Conservation (phyloP, 2,329 filamentous ascomycete genomes). For the Ophidiomyces ophidiicola region DNA sequence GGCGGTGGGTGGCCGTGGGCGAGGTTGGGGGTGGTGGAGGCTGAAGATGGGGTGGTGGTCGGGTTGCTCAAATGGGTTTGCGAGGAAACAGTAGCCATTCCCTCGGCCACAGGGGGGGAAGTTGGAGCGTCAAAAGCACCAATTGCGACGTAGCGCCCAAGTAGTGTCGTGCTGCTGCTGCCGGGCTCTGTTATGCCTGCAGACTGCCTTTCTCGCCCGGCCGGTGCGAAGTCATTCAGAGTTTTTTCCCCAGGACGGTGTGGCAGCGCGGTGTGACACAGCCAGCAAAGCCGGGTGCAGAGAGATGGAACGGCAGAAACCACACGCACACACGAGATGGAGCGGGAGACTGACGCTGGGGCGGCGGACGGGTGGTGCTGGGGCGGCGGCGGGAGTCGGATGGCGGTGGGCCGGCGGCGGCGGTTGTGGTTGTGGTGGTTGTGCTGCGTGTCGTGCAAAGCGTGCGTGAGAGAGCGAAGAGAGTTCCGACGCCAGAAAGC, state of each 20-base stretch:
- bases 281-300: neutral
- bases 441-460: no score
- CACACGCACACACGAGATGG: neutral
- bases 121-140: conserved; percentile 1
- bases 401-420: neutral
- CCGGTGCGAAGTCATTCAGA: conserved; percentile 2
- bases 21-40: conserved; percentile 5
- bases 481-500: conserved; percentile 7
- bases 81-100: conserved; percentile 10
- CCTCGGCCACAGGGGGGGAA: conserved; percentile 6
- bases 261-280: neutral
- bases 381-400: neutral
- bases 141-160: conserved; percentile 1
- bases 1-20: conserved; percentile 16
- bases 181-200: neutral
- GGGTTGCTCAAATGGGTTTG: conserved; percentile 4
- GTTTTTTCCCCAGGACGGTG: conserved; percentile 5
- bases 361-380: neutral
- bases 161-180: neutral
- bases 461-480: neutral
- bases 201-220: neutral
- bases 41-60: conserved; percentile 6
- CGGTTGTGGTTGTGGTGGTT: no score
- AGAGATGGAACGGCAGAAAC: neutral
- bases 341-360: neutral